Conservation (phyloP, 2,329 filamentous ascomycete genomes). For the Ceratocystiopsis sp. region DNA sequence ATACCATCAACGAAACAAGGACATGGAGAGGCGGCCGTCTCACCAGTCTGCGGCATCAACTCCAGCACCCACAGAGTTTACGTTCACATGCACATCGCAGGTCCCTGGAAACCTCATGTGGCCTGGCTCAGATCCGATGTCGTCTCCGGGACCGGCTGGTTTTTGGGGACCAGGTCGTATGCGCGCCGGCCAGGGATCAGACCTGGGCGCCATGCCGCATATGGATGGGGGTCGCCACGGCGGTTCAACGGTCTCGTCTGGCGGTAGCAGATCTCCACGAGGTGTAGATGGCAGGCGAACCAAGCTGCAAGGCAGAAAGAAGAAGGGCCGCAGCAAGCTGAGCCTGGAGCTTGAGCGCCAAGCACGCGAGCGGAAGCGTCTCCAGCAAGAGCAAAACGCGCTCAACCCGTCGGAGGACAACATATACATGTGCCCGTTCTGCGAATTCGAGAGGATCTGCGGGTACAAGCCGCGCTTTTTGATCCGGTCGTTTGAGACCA, state of each 20-base stretch:
- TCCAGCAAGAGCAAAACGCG: conserved; percentile 61
- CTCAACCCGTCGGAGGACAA: conserved; percentile 60
- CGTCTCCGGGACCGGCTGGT: too few relatives aligned
- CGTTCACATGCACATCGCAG: conserved; percentile 87
- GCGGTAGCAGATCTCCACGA: background rate
- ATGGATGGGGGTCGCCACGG: background rate
- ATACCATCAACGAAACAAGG: conserved; percentile 50
- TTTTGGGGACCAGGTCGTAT: too few relatives aligned
- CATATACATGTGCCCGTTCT: conserved; percentile 94
- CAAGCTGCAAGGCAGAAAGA: conserved; percentile 21
- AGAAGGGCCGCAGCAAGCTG: conserved; percentile 48
- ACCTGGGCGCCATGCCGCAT: too few relatives aligned
- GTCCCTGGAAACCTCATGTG: conserved; percentile 69
- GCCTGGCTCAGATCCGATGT: conserved; percentile 14
- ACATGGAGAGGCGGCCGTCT: conserved; percentile 23
- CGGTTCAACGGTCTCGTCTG: background rate
- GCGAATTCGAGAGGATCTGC: conserved; percentile 93
- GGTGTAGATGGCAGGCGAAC: background rate
- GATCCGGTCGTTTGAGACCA: conserved; percentile 85
- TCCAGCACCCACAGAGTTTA: conserved; percentile 75
- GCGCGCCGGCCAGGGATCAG: too few relatives aligned
- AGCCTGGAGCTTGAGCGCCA: conserved; percentile 58
- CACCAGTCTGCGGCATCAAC: conserved; percentile 36
- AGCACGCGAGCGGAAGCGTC: conserved; percentile 58
- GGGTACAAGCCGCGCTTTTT: conserved; percentile 70